A percentile compares a stretch with the other conserved stretches of the same genome.
These are phyloP conservation scores for Aspergillus fischeri DNA, from an alignment of 2,329 filamentous ascomycete species.

Conservation along the genomic window DNA sequence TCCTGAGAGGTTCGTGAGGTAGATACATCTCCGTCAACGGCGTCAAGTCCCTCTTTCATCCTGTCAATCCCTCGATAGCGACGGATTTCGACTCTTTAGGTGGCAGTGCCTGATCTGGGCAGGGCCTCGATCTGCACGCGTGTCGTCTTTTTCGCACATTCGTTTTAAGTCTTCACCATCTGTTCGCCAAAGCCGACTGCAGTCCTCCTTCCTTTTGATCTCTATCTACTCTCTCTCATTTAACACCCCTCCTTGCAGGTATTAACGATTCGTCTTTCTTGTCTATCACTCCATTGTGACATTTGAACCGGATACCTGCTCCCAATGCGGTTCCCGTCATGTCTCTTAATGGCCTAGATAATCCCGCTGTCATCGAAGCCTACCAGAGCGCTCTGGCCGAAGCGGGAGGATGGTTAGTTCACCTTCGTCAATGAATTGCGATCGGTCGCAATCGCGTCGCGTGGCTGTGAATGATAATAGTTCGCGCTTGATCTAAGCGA, in stretches of 20 bases:
- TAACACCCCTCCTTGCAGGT: neutral
- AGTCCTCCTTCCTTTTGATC: neutral
- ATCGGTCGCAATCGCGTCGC: slow-evolving; percentile 6
- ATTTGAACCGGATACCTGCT: slow-evolving; percentile 6
- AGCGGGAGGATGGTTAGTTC: slow-evolving; percentile 85
- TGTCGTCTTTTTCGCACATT: slow-evolving; percentile 2
- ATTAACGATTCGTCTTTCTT: neutral
- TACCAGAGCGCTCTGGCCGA: slow-evolving; percentile 75
- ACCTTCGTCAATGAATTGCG: slow-evolving; percentile 6
- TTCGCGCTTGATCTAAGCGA: neutral
- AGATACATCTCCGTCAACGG: slow-evolving; percentile 2
- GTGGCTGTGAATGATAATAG: slow-evolving; percentile 1
- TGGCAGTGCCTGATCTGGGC: neutral
- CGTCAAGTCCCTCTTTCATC: neutral
- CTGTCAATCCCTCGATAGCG: neutral
- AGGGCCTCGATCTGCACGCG: neutral
- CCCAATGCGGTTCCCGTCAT: slow-evolving; percentile 52
- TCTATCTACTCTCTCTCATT: slow-evolving; percentile 10
- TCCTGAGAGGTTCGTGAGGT: slow-evolving; percentile 19
- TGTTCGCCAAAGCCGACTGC: neutral
- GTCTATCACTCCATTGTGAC: neutral
- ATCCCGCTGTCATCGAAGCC: slow-evolving; percentile 73
- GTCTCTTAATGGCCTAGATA: slow-evolving; percentile 95
- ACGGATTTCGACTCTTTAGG: neutral
- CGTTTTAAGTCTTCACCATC: slow-evolving; percentile 1